Evolutionary conservation across 768 basidiomycete species (phyloP).

Genomic region (Russula sp.): DNA sequence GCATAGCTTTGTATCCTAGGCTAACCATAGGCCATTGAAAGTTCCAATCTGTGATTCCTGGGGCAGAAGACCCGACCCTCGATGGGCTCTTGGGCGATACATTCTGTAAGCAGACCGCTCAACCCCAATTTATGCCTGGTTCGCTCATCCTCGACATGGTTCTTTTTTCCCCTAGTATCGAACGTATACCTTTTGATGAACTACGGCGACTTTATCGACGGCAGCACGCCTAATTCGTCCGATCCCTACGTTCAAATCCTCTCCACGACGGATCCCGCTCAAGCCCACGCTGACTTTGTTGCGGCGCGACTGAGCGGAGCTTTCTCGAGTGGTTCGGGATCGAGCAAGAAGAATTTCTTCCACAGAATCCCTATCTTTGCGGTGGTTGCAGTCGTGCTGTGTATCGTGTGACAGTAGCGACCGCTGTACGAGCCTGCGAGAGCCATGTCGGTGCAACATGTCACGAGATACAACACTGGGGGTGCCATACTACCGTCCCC

Average conservation of each 20-base stretch:
- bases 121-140: background rate
- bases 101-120: constrained; percentile 47
- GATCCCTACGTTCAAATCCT: constrained; percentile 61
- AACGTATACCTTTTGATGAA: constrained; percentile 63
- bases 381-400: background rate
- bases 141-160: background rate
- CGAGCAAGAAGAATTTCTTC: background rate
- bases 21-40: constrained; percentile 37
- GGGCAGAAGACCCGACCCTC: constrained; percentile 51
- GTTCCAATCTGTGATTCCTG: constrained; percentile 63
- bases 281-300: constrained; percentile 22
- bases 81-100: constrained; percentile 73
- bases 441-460: constrained; percentile 17
- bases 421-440: constrained; percentile 7
- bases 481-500: background rate
- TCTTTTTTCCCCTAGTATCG: constrained; percentile 44
- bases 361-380: constrained; percentile 12
- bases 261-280: constrained; percentile 45
- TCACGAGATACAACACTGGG: constrained; percentile 20
- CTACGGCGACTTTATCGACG: constrained; percentile 59
- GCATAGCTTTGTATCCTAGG: background rate
- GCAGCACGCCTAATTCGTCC: constrained; percentile 38
- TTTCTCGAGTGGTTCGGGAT: too few species aligned
- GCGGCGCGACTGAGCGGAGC: constrained; percentile 10
- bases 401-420: background rate